phyloP scores from a whole-genome alignment of 805 yeast genomes.

The Pichia deserticola region DNA sequence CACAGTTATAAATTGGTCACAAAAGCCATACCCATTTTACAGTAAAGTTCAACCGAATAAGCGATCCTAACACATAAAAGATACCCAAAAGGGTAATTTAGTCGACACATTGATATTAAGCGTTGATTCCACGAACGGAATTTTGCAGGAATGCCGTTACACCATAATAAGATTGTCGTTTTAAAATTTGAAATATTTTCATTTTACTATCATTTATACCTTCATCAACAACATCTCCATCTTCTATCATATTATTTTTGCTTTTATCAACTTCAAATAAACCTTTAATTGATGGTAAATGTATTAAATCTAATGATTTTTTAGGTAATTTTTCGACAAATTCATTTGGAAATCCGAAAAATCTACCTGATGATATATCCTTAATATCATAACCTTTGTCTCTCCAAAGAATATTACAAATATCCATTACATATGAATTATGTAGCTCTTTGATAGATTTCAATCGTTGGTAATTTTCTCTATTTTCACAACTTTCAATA shows the following conservation, averaged over 20 bases:
- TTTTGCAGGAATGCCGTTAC: not conserved
- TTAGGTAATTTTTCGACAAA: constrained; percentile 28
- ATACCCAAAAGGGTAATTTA: not conserved
- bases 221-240: constrained; percentile 10
- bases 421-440: constrained; percentile 47
- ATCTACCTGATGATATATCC: constrained; percentile 29
- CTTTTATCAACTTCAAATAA: too few relatives aligned
- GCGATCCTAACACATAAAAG: not conserved
- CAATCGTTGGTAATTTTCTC: constrained; percentile 5
- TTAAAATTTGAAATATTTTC: not conserved
- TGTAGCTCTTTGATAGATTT: constrained; percentile 29
- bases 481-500: not conserved
- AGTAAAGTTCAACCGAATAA: not conserved
- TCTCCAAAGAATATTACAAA: constrained; percentile 50
- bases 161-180: not conserved
- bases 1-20: too few relatives aligned
- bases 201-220: not conserved
- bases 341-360: constrained; percentile 31
- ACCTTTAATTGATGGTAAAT: constrained; percentile 42
- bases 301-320: constrained; percentile 33
- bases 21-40: not conserved
- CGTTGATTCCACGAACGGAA: not conserved
- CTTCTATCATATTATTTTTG: too few relatives aligned
- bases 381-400: constrained; percentile 41
- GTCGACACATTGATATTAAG: not conserved